A percentile compares a stretch with the other conserved stretches of the same genome.
Evolutionary conservation across 352 stramenopile genomes (phyloP).

Genomic region (Albugo laibachii): DNA sequence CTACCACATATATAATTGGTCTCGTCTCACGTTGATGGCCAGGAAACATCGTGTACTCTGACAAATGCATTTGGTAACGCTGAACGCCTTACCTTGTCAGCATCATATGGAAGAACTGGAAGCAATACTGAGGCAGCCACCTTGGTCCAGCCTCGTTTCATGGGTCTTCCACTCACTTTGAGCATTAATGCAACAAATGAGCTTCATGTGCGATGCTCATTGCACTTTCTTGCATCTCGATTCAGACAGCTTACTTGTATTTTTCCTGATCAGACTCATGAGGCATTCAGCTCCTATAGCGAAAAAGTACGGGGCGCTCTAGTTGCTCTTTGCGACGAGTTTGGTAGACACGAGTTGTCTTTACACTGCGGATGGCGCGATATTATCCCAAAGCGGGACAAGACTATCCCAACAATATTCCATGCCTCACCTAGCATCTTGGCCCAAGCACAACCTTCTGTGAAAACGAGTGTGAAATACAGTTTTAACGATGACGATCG

Average conservation of each 20-base stretch:
- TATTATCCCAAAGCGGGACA: constrained; percentile 64
- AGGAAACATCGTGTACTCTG: constrained; percentile 73
- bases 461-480: constrained; percentile 86
- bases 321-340: constrained; percentile 75
- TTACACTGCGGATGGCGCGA: constrained; percentile 76
- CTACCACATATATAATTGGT: neutral
- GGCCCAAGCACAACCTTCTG: constrained; percentile 73
- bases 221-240: neutral
- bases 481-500: constrained; percentile 80
- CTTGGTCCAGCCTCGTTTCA: constrained; percentile 74
- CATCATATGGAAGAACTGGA: constrained; percentile 66
- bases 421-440: constrained; percentile 77
- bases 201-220: constrained; percentile 24
- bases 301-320: constrained; percentile 70
- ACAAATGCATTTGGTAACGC: constrained; percentile 68
- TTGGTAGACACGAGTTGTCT: constrained; percentile 67
- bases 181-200: constrained; percentile 59
- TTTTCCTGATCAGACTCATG: constrained; percentile 29
- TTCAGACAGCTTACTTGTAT: too few species aligned
- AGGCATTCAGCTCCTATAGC: constrained; percentile 76
- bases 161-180: constrained; percentile 60
- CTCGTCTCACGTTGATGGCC: neutral
- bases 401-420: constrained; percentile 75
- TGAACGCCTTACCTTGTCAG: constrained; percentile 63
- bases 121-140: constrained; percentile 71